Percentiles rank a stretch among this genome's conserved stretches.
Evolutionary conservation across 2,329 filamentous ascomycete species (phyloP).

Genomic region (Trichothecium sympodiale): DNA sequence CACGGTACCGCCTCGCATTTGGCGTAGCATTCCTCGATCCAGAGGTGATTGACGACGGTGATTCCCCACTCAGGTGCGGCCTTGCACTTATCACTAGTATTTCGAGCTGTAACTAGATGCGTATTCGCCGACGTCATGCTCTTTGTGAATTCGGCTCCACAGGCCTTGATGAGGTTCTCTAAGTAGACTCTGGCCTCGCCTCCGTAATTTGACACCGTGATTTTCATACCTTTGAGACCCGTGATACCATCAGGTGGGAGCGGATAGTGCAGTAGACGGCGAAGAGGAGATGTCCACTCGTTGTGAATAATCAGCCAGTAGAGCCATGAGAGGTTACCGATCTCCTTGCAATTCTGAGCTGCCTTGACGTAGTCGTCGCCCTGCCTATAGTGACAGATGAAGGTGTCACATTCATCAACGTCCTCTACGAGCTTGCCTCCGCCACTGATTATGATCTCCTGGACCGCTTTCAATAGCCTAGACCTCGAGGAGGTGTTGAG

Average conservation of each 20-base stretch:
- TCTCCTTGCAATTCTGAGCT: slow-evolving; percentile 65
- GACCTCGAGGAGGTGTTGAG: slow-evolving; percentile 60
- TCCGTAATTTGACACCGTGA: slow-evolving; percentile 93
- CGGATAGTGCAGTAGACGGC: slow-evolving; percentile 82
- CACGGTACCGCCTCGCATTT: slow-evolving; percentile 68
- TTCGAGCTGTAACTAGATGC: slow-evolving; percentile 84
- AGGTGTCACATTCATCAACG: slow-evolving; percentile 65
- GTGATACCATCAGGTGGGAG: slow-evolving; percentile 65
- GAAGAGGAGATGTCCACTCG: slow-evolving; percentile 75
- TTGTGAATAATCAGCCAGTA: slow-evolving; percentile 86
- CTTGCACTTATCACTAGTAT: slow-evolving; percentile 82
- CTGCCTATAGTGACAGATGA: slow-evolving; percentile 78
- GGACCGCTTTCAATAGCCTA: slow-evolving; percentile 44
- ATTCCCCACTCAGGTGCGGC: slow-evolving; percentile 91
- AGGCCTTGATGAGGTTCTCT: slow-evolving; percentile 77
- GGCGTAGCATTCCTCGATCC: slow-evolving; percentile 95
- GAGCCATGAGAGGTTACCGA: slow-evolving; percentile 89
- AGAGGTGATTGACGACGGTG: slow-evolving; percentile 83
- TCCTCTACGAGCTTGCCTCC: slow-evolving; percentile 58
- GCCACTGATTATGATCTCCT: slow-evolving; percentile 57
- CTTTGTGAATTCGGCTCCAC: slow-evolving; percentile 84
- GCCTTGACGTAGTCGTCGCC: slow-evolving; percentile 69
- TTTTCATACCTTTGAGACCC: slow-evolving; percentile 64
- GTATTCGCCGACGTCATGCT: slow-evolving; percentile 94
- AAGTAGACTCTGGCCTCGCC: slow-evolving; percentile 89